phyloP scores from a whole-genome alignment of 1,284 basidiomycete genomes.

The Inonotus obliquus region DNA sequence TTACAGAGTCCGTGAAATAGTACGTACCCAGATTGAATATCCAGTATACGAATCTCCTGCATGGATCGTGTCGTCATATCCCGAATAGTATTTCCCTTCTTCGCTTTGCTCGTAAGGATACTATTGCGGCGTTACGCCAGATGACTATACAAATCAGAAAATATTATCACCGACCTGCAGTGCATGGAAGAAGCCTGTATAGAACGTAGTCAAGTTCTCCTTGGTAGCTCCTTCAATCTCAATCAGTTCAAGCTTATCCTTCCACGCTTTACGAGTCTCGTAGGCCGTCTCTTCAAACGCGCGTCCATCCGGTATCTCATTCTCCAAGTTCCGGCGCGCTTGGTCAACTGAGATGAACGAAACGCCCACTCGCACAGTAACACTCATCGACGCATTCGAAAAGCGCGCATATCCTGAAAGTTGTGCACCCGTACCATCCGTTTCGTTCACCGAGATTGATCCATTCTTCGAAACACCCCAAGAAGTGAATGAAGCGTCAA shows the following conservation, averaged over 20 bases:
- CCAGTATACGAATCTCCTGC: conserved; percentile 69
- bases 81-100: conserved; percentile 70
- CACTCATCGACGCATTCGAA: conserved; percentile 29
- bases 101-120: conserved; percentile 81
- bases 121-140: conserved; percentile 33
- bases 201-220: conserved; percentile 54
- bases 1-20: not conserved
- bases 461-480: conserved; percentile 51
- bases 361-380: conserved; percentile 67
- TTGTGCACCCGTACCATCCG: conserved; percentile 29
- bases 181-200: conserved; percentile 65
- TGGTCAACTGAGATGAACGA: conserved; percentile 78
- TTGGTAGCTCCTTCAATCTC: conserved; percentile 50
- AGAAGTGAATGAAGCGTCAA: conserved; percentile 45
- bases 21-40: conserved; percentile 75
- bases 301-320: conserved; percentile 58
- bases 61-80: conserved; percentile 63
- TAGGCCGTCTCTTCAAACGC: conserved; percentile 58
- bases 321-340: conserved; percentile 58
- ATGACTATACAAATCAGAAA: not conserved
- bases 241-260: conserved; percentile 65
- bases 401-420: conserved; percentile 63
- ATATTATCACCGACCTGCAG: conserved; percentile 45
- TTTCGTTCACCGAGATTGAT: conserved; percentile 34
- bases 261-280: conserved; percentile 59